These are phyloP conservation scores for Gymnopilus dilepis DNA, from an alignment of 768 basidiomycete species.

Conservation along the genomic window DNA sequence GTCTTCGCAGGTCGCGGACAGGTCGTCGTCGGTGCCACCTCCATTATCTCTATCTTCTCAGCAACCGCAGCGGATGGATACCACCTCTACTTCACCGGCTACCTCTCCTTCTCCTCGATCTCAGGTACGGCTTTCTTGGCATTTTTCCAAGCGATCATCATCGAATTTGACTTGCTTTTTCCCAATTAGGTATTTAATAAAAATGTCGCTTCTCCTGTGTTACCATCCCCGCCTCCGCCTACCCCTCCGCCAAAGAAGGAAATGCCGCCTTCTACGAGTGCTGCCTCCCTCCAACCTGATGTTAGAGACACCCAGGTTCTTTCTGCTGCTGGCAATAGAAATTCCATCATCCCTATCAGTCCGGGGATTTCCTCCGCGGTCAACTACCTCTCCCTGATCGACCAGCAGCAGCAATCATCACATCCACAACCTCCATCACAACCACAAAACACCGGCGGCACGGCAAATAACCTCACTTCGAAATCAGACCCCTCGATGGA, in stretches of 20 bases:
- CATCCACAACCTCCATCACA: slow-evolving; percentile 2
- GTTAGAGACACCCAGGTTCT: slow-evolving; percentile 3
- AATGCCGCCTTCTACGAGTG: slow-evolving; percentile 3
- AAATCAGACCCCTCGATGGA: slow-evolving; percentile 17
- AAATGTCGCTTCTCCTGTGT: slow-evolving; percentile 22
- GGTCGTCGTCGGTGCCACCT: slow-evolving; percentile 4
- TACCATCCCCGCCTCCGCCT: slow-evolving; percentile 27
- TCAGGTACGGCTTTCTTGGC: slow-evolving; percentile 3
- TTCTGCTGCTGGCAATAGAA: slow-evolving; percentile 41
- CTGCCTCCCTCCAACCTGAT: slow-evolving; percentile 2
- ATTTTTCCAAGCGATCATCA: not conserved
- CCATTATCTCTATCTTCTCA: not conserved
- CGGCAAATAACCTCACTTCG: slow-evolving; percentile 2
- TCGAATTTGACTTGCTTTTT: not conserved
- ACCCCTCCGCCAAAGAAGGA: slow-evolving; percentile 22
- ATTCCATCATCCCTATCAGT: slow-evolving; percentile 60
- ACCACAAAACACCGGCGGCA: not conserved
- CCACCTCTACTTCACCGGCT: not conserved
- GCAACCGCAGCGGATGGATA: slow-evolving; percentile 2
- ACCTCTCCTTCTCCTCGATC: slow-evolving; percentile 5
- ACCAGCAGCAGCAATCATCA: slow-evolving; percentile 25
- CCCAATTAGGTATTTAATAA: slow-evolving; percentile 21
- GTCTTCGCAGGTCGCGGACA: slow-evolving; percentile 12
- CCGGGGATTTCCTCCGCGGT: slow-evolving; percentile 64
- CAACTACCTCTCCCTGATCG: slow-evolving; percentile 52